Percentiles rank a stretch among this genome's conserved stretches.
These are phyloP conservation scores for Epichloe sp. DNA, from an alignment of 2,329 filamentous ascomycete genomes.

Conservation along the genomic window DNA sequence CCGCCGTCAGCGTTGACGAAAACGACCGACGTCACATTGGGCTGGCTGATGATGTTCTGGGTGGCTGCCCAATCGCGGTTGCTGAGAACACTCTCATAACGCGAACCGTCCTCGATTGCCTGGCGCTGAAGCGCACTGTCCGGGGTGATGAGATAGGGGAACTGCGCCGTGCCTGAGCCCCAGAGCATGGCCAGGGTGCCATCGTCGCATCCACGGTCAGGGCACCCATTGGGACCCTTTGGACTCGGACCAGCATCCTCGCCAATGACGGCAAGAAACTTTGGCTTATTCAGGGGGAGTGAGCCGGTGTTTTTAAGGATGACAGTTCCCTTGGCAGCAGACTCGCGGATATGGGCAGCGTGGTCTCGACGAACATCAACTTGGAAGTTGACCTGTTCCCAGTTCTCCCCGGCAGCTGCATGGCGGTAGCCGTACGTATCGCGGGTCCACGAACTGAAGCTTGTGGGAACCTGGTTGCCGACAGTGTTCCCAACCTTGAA, in stretches of 20 bases:
- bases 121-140: conserved; percentile 54
- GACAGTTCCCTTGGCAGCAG: conserved; percentile 70
- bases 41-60: conserved; percentile 44
- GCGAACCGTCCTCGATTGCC: conserved; percentile 43
- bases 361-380: conserved; percentile 76
- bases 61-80: conserved; percentile 49
- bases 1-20: conserved; percentile 83
- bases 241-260: conserved; percentile 68
- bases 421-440: conserved; percentile 64
- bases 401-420: conserved; percentile 44
- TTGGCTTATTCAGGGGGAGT: conserved; percentile 73
- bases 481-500: conserved; percentile 51
- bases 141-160: conserved; percentile 65
- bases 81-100: conserved; percentile 53
- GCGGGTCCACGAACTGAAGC: conserved; percentile 78
- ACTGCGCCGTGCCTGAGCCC: conserved; percentile 63
- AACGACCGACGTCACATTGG: conserved; percentile 62
- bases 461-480: conserved; percentile 41
- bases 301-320: conserved; percentile 74
- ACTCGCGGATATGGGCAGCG: conserved; percentile 56
- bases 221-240: conserved; percentile 66
- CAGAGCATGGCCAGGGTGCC: conserved; percentile 63
- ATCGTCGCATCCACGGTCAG: conserved; percentile 47
- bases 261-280: conserved; percentile 64
- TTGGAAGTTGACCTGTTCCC: conserved; percentile 62